Conservation (phyloP, 2,329 filamentous ascomycete genomes). For the Apiospora hydei region DNA sequence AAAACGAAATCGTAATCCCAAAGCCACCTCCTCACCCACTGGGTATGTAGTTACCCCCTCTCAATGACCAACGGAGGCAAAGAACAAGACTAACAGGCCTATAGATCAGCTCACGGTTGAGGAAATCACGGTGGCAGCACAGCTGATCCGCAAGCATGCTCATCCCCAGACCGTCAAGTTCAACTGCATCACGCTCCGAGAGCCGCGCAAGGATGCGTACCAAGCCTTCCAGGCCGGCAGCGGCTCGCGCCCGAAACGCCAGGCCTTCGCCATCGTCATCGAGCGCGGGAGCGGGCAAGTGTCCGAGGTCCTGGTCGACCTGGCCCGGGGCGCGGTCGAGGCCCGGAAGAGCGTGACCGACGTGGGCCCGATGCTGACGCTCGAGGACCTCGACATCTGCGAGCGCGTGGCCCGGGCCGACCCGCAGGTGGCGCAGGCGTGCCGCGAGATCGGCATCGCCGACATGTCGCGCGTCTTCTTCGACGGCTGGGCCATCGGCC, state of each 20-base stretch:
- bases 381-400: conserved; percentile 81
- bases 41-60: conserved; percentile 33
- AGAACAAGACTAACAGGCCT: conserved; percentile 29
- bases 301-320: conserved; percentile 60
- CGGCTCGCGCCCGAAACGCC: conserved; percentile 56
- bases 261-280: conserved; percentile 57
- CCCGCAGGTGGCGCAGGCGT: conserved; percentile 78
- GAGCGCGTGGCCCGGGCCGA: conserved; percentile 74
- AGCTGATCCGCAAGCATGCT: conserved; percentile 53
- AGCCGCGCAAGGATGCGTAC: conserved; percentile 70
- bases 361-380: conserved; percentile 66
- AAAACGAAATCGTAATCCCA: conserved; percentile 33
- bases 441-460: conserved; percentile 75
- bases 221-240: conserved; percentile 63
- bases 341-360: conserved; percentile 54
- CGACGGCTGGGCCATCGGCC: conserved; percentile 86
- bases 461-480: conserved; percentile 88
- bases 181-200: conserved; percentile 73
- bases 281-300: conserved; percentile 48
- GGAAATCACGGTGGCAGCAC: conserved; percentile 59
- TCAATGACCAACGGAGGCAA: background rate
- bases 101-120: conserved; percentile 61
- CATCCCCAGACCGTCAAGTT: conserved; percentile 46
- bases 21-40: conserved; percentile 47
- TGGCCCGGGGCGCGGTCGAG: conserved; percentile 51